Conservation (phyloP, 768 basidiomycete genomes). For the Russula sp. region DNA sequence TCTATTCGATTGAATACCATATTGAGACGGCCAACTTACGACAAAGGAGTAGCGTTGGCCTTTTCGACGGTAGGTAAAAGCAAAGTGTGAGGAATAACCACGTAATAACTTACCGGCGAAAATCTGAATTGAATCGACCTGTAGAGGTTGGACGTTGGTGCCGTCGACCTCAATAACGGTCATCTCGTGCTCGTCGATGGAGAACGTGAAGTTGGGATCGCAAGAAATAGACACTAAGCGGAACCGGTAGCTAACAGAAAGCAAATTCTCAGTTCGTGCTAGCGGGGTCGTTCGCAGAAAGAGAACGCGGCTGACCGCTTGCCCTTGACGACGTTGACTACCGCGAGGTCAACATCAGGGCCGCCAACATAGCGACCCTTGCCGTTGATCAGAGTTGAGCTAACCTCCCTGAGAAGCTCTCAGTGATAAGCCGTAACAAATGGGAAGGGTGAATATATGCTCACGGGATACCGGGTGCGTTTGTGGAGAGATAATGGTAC, state of each 20-base stretch:
- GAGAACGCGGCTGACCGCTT: constrained; percentile 24
- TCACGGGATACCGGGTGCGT: constrained; percentile 11
- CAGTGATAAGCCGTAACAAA: neutral
- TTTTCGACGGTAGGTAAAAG: neutral
- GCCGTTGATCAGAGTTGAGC: constrained; percentile 31
- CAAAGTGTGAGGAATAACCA: neutral
- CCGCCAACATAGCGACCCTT: constrained; percentile 28
- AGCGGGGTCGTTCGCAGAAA: too few relatives aligned
- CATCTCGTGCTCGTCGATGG: constrained; percentile 28
- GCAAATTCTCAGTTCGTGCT: neutral
- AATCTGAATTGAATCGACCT: constrained; percentile 29
- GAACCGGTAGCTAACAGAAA: constrained; percentile 22
- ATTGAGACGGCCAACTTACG: constrained; percentile 6
- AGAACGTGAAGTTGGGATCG: constrained; percentile 30
- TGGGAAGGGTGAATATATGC: neutral
- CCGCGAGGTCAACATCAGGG: constrained; percentile 18
- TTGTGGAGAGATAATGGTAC: constrained; percentile 26
- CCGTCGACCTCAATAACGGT: constrained; percentile 33
- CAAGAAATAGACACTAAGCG: constrained; percentile 28
- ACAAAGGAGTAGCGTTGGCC: constrained; percentile 32
- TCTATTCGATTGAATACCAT: neutral
- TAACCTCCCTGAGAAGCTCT: constrained; percentile 2
- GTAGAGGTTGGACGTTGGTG: constrained; percentile 23
- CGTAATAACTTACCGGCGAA: constrained; percentile 20
- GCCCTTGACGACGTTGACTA: constrained; percentile 26